Percentiles rank a stretch among this genome's conserved stretches.
These are phyloP conservation scores for Chlorella sp. DNA, from an alignment of 139 green algal species.

Conservation along the genomic window DNA sequence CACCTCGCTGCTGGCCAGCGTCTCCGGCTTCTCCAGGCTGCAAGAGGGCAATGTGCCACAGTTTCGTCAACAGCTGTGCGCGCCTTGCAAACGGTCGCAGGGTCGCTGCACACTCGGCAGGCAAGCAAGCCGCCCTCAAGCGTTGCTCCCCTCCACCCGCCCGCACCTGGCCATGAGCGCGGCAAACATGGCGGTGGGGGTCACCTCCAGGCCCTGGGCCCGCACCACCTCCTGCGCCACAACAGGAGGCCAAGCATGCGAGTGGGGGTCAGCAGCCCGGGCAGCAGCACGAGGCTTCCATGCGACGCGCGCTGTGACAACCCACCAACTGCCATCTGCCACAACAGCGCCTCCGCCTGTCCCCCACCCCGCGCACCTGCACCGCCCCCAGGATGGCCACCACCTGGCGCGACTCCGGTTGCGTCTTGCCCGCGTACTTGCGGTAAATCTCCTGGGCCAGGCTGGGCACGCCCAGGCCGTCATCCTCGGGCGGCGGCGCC, in stretches of 20 bases:
- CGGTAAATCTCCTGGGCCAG: conserved; percentile 57
- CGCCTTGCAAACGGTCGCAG: too few species aligned
- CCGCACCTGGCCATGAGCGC: conserved; percentile 72
- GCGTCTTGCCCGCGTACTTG: conserved; percentile 59
- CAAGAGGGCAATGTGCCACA: too few species aligned
- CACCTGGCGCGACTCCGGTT: conserved; percentile 78
- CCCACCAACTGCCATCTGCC: too few species aligned
- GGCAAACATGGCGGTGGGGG: conserved; percentile 82
- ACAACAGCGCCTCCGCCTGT: too few species aligned
- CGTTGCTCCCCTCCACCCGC: too few species aligned
- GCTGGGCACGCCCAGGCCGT: neutral
- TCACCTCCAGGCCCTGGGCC: conserved; percentile 62
- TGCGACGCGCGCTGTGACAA: too few species aligned
- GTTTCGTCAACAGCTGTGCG: too few species aligned
- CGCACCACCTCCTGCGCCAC: conserved; percentile 61
- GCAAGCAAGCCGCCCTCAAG: neutral
- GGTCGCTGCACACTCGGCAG: neutral
- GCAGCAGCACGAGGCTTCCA: too few species aligned
- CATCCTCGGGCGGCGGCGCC: neutral
- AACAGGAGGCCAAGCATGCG: too few species aligned
- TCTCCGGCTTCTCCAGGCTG: conserved; percentile 37
- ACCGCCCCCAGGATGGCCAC: conserved; percentile 70
- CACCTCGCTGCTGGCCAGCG: conserved; percentile 53
- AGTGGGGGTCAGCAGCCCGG: too few species aligned
- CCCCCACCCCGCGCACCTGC: neutral